Base-by-base conservation (phyloP, 2,329 filamentous ascomycete species). In the Aureobasidium leucospermi region DNA sequence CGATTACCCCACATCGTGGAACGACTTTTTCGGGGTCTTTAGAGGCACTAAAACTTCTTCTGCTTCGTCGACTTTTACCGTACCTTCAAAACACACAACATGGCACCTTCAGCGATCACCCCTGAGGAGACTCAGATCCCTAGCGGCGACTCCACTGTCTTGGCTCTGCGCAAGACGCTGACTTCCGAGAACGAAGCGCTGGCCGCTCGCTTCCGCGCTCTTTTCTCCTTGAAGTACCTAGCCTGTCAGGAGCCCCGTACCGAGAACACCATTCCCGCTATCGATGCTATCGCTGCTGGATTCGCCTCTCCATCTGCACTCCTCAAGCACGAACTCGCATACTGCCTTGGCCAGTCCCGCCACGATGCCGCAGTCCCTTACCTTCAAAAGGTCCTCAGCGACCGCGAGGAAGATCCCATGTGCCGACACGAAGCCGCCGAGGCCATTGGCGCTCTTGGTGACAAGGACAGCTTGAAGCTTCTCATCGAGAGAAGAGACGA, bases 221-320 rank as follows among this genome's bases (percentile, higher is more conserved):
- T 99, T 67, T 99, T 99, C 79, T 96, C 93, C 16, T 85, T 99
- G 62, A 99, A 99, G 78, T 89, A 97, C 73, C 79, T 97, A 62
- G 93, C 94, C 49, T 86, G 83, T 61, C 83, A 86, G 64, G 73
- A 81, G 39, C 81, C 82, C 9, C 74, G 82, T 1, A 83, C 78
- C 31, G 73, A 78, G 43, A 76, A 84, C 64, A 82, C 81, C 0
- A 76, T 85, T 7, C 84, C 85, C 43, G 83, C 87, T 16, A 85
- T 87, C 65, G 76, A 85, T 65, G 92, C 94, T 43, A 99, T 99
- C 67, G 91, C 93, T 2, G 90, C 91, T 7, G 93, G 81, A 1
- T 94, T 99, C 67, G 69, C 79, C 0, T 96, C 93, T 3, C 86
- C 89, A 0, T 97, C 93, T 4, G 93, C 90, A 3, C 81, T 97